phyloP scores from a whole-genome alignment of 129 eudicot genomes.

The Oenanthe sinensis region DNA sequence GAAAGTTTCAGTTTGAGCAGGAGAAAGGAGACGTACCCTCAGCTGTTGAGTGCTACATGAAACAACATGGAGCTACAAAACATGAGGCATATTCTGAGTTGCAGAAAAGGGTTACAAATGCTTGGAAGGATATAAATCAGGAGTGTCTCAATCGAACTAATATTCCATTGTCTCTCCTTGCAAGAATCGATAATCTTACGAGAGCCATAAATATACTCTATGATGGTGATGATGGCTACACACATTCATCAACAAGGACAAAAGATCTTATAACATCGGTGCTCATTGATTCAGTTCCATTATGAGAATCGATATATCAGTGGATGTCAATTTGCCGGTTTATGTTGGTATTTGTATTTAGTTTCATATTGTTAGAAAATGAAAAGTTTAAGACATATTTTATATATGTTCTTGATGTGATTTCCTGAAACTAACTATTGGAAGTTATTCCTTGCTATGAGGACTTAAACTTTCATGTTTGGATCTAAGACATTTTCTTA shows the following conservation, averaged over 20 bases:
- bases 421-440: too few relatives aligned
- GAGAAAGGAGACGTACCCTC: background rate
- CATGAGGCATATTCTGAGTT: background rate
- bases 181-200: background rate
- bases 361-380: too few relatives aligned
- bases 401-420: too few relatives aligned
- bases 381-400: too few relatives aligned
- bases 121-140: slow-evolving; percentile 1
- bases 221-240: background rate
- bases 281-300: background rate
- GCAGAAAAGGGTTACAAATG: background rate
- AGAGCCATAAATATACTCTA: background rate
- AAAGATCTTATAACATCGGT: background rate
- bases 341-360: too few relatives aligned
- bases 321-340: too few relatives aligned
- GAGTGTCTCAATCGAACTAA: background rate
- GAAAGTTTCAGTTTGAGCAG: slow-evolving; percentile 3
- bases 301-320: background rate
- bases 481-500: too few relatives aligned
- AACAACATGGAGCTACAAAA: background rate
- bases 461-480: too few relatives aligned
- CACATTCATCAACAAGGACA: background rate
- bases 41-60: slow-evolving; percentile 8
- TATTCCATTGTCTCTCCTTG: background rate
- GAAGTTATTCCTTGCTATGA: too few relatives aligned